A percentile compares a stretch with the other conserved stretches of the same genome.
Conservation (phyloP, 176 grass and related monocot species). For the Cocos nucifera region DNA sequence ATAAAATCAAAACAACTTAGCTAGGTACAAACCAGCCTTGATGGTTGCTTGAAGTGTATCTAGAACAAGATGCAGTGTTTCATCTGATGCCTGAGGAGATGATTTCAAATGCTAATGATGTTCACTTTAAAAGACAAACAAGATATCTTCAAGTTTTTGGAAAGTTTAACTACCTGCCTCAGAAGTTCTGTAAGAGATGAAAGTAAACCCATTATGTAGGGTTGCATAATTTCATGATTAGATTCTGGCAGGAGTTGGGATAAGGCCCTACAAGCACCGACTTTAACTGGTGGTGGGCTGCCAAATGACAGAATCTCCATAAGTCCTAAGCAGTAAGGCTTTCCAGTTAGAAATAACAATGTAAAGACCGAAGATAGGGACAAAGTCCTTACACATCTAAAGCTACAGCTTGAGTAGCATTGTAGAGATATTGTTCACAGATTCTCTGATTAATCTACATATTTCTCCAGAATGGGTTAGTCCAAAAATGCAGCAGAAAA, state of each 20-base stretch:
- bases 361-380: conserved; percentile 15
- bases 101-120: conserved; percentile 3
- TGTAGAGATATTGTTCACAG: conserved; percentile 58
- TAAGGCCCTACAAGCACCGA: conserved; percentile 80
- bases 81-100: conserved; percentile 75
- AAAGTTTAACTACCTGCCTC: conserved; percentile 42
- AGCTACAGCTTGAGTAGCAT: conserved; percentile 58
- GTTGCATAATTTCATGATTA: conserved; percentile 40
- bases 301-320: conserved; percentile 19
- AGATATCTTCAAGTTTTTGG: conserved; percentile 4
- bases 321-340: background rate
- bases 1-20: conserved; percentile 16
- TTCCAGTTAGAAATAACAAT: background rate
- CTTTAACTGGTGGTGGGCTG: conserved; percentile 88
- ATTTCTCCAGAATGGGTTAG: conserved; percentile 1
- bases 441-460: conserved; percentile 64
- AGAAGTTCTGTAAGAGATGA: conserved; percentile 77
- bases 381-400: conserved; percentile 72
- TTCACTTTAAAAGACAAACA: background rate
- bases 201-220: conserved; percentile 61
- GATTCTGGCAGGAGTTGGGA: conserved; percentile 54
- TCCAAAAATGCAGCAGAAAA: conserved; percentile 3
- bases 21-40: conserved; percentile 57
- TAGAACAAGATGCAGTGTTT: conserved; percentile 89
- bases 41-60: conserved; percentile 82